These are phyloP conservation scores for Myxozyma lipomycoides DNA, from an alignment of 805 yeast species.

Conservation along the genomic window DNA sequence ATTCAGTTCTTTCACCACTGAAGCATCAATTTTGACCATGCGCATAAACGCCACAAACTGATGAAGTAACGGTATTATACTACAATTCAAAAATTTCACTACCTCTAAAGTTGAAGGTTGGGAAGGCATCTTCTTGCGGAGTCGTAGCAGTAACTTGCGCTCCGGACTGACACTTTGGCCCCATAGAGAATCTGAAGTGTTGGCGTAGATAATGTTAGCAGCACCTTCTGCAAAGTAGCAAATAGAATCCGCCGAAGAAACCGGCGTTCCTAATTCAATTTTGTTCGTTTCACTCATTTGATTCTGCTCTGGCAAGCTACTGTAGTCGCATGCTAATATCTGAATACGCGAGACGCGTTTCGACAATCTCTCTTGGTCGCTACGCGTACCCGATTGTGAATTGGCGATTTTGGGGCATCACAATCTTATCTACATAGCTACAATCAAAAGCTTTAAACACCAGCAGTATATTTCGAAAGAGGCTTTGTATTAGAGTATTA, in stretches of 20 bases:
- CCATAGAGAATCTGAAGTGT: background rate
- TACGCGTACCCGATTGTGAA: no score
- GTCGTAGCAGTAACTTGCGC: background rate
- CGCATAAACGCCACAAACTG: conserved; percentile 7
- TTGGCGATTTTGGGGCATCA: no score
- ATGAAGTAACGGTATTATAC: conserved; percentile 11
- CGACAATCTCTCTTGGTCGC: no score
- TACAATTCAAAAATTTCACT: conserved; percentile 8
- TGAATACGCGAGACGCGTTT: no score
- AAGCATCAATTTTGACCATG: conserved; percentile 7
- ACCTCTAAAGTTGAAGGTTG: conserved; percentile 18
- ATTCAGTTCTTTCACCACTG: conserved; percentile 10
- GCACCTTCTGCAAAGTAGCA: conserved; percentile 25
- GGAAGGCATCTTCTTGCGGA: conserved; percentile 13
- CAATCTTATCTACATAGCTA: no score
- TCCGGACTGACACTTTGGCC: background rate
- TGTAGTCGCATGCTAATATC: no score
- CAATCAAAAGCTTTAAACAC: no score
- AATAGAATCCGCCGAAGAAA: background rate
- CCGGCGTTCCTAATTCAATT: background rate
- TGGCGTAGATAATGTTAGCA: conserved; percentile 20
- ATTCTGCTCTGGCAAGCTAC: no score
- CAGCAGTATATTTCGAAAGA: no score
- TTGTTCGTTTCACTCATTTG: no score
- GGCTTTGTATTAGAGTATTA: no score